Percentiles rank a stretch among this genome's conserved stretches.
Evolutionary conservation across 2,329 filamentous ascomycete genomes (phyloP).

Genomic region (Fusarium sp.): DNA sequence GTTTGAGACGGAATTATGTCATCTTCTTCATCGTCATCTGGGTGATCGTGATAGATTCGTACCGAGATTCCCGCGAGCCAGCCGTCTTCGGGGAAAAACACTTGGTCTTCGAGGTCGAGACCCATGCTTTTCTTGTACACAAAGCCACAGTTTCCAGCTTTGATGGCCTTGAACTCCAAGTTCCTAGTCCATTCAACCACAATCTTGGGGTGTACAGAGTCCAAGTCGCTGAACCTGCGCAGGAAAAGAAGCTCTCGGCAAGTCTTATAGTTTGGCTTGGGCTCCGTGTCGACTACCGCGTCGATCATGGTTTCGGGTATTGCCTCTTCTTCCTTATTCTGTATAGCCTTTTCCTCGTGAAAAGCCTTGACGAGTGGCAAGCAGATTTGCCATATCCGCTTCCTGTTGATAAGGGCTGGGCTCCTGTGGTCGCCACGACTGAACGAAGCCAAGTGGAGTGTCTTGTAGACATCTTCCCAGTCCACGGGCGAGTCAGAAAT

Average conservation of each 20-base stretch:
- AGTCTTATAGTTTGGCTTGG: neutral
- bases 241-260: neutral
- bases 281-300: neutral
- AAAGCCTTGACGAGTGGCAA: neutral
- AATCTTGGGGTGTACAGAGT: neutral
- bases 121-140: neutral
- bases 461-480: neutral
- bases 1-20: neutral
- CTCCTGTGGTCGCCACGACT: neutral
- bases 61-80: neutral
- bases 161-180: neutral
- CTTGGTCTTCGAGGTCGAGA: neutral
- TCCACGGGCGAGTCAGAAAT: neutral
- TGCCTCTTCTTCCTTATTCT: neutral
- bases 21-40: neutral
- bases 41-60: neutral
- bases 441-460: neutral
- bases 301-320: neutral
- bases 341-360: neutral
- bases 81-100: neutral
- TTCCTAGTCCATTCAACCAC: neutral
- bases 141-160: neutral
- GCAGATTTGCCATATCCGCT: neutral
- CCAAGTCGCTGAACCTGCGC: neutral
- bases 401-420: neutral